phyloP scores from a whole-genome alignment of 192 early-diverging fungal species.

The Coemansia sp. region DNA sequence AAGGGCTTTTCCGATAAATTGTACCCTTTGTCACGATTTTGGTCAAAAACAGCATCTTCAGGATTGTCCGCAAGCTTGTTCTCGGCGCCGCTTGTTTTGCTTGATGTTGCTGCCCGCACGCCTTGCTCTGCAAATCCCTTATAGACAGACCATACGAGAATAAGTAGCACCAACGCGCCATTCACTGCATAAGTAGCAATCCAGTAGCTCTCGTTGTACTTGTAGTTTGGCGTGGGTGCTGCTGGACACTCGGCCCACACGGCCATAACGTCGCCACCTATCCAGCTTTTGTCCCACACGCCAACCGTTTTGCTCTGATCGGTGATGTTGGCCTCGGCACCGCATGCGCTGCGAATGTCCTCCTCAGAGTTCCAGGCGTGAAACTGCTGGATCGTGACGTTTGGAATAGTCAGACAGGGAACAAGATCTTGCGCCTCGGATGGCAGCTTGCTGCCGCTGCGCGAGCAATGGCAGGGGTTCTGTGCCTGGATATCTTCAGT shows the following conservation, averaged over 20 bases:
- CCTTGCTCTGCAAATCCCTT: not conserved
- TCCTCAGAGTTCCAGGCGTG: not conserved
- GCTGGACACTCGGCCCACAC: not conserved
- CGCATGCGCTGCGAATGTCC: not conserved
- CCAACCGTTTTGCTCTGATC: not conserved
- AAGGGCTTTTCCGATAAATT: constrained; percentile 13
- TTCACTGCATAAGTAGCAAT: not conserved
- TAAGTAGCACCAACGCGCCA: not conserved
- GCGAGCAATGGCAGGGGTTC: not conserved
- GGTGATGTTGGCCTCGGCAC: not conserved
- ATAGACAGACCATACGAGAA: not conserved
- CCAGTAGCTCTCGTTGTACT: not conserved
- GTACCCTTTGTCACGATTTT: no score
- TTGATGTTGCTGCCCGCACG: not conserved
- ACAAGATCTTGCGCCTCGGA: not conserved
- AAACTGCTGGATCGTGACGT: not conserved
- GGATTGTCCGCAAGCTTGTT: not conserved
- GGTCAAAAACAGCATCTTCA: no score
- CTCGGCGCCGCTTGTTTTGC: not conserved
- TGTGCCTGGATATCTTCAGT: not conserved
- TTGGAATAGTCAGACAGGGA: not conserved
- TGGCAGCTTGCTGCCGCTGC: not conserved
- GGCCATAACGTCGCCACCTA: not conserved
- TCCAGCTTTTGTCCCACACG: not conserved
- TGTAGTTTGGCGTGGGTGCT: not conserved